Percentiles rank a stretch among this genome's conserved stretches.
Conservation (phyloP, 768 basidiomycete genomes). For the Phlebiopsis gigantea region DNA sequence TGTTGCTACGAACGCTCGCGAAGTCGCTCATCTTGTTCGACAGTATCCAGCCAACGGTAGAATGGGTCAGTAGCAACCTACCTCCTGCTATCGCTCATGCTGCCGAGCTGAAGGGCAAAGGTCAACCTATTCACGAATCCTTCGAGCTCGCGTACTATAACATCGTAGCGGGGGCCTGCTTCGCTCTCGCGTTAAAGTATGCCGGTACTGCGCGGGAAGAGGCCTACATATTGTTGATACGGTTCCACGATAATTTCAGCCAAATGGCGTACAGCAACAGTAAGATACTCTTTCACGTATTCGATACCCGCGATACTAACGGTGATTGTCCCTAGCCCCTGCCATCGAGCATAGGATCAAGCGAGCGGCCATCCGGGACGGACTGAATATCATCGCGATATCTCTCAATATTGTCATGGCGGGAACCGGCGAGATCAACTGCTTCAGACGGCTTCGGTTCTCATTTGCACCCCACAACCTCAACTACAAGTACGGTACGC, state of each 20-base stretch:
- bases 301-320: neutral
- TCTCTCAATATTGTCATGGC: conserved; percentile 94
- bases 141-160: conserved; percentile 89
- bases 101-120: conserved; percentile 45
- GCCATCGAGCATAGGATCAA: conserved; percentile 87
- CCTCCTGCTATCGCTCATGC: conserved; percentile 60
- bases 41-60: conserved; percentile 58
- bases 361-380: conserved; percentile 81
- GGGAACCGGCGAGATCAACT: conserved; percentile 91
- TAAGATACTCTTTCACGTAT: conserved; percentile 29
- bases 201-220: conserved; percentile 91
- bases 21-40: conserved; percentile 86
- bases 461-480: conserved; percentile 83
- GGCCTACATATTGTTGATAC: conserved; percentile 78
- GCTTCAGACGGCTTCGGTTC: conserved; percentile 80
- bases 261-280: conserved; percentile 64
- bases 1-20: conserved; percentile 77
- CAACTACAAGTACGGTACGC: conserved; percentile 77
- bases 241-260: conserved; percentile 77
- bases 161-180: conserved; percentile 87
- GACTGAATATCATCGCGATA: conserved; percentile 82
- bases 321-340: conserved; percentile 40
- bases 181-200: conserved; percentile 86
- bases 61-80: conserved; percentile 70
- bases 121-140: conserved; percentile 56